Evolutionary conservation across 371 early-diverging fungal genomes (phyloP).

Genomic region (Mucor plumbeus): DNA sequence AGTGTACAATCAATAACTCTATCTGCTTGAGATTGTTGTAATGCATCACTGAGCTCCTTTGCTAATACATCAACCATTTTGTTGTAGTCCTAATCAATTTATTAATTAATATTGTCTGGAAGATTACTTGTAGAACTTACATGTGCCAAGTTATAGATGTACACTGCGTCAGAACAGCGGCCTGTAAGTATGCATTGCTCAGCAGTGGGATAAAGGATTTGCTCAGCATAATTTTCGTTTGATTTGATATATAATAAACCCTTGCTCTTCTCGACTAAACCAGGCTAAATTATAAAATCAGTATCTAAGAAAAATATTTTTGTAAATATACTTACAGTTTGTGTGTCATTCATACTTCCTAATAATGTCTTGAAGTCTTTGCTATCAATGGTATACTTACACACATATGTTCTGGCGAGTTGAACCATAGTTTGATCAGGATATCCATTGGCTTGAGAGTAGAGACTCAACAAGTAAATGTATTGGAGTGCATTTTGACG

Average conservation of each 20-base stretch:
- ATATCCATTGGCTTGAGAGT: constrained; percentile 40
- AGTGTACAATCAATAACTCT: constrained; percentile 10
- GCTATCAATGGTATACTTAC: constrained; percentile 52
- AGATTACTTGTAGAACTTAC: constrained; percentile 12
- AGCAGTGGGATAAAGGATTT: constrained; percentile 73
- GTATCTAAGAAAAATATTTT: no score
- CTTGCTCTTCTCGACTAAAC: constrained; percentile 35
- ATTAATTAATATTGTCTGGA: neutral
- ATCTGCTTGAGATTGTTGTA: constrained; percentile 35
- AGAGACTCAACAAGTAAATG: constrained; percentile 65
- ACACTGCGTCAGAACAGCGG: constrained; percentile 73
- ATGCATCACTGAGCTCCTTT: constrained; percentile 75
- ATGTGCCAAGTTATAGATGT: constrained; percentile 68
- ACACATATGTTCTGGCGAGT: constrained; percentile 50
- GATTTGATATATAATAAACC: constrained; percentile 61
- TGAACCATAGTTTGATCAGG: constrained; percentile 43
- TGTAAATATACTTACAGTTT: constrained; percentile 8
- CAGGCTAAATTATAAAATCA: neutral
- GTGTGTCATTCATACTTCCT: constrained; percentile 29
- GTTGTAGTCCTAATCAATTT: constrained; percentile 63
- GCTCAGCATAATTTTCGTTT: constrained; percentile 61
- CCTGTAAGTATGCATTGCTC: constrained; percentile 72
- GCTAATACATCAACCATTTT: constrained; percentile 77
- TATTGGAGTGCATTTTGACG: constrained; percentile 72
- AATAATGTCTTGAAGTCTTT: constrained; percentile 65